A percentile compares a stretch with the other conserved stretches of the same genome.
phyloP scores from a whole-genome alignment of 768 basidiomycete genomes.

The Amyloporia xantha region DNA sequence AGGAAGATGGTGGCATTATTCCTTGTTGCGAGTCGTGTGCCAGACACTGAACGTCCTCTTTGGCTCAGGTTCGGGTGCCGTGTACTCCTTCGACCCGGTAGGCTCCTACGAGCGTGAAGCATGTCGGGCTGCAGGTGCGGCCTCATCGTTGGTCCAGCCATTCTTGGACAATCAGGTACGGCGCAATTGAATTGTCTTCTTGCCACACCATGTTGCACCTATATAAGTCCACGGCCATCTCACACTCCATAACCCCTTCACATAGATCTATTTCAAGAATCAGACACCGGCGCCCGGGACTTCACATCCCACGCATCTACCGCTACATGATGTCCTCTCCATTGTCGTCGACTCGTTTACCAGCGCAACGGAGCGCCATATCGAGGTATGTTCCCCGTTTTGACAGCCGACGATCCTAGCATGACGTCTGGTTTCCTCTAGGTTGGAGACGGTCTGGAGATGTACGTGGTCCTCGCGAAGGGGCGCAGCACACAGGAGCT shows the following conservation, averaged over 20 bases:
- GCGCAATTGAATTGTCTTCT: slow-evolving; percentile 8
- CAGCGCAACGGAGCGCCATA: slow-evolving; percentile 95
- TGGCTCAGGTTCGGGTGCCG: slow-evolving; percentile 78
- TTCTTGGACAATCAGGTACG: slow-evolving; percentile 98
- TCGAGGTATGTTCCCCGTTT: slow-evolving; percentile 85
- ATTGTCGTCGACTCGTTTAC: slow-evolving; percentile 97
- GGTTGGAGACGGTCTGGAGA: slow-evolving; percentile 95
- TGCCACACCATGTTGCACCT: neutral
- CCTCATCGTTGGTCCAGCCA: slow-evolving; percentile 91
- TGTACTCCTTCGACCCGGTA: slow-evolving; percentile 99
- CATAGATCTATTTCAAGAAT: slow-evolving; percentile 97
- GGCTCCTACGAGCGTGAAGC: slow-evolving; percentile 97
- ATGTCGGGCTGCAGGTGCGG: slow-evolving; percentile 94
- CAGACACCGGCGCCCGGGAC: slow-evolving; percentile 70
- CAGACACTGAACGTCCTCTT: slow-evolving; percentile 7
- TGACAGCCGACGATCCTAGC: no score
- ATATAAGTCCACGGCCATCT: neutral
- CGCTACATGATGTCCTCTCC: slow-evolving; percentile 69
- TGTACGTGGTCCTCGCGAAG: slow-evolving; percentile 77
- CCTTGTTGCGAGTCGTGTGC: slow-evolving; percentile 9
- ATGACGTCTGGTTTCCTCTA: no score
- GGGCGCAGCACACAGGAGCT: slow-evolving; percentile 56
- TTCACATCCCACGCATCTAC: slow-evolving; percentile 74
- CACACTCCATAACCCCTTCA: slow-evolving; percentile 3
- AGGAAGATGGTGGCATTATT: slow-evolving; percentile 79